Evolutionary conservation across 1,284 basidiomycete genomes (phyloP).

Genomic region (Ustilago nuda): DNA sequence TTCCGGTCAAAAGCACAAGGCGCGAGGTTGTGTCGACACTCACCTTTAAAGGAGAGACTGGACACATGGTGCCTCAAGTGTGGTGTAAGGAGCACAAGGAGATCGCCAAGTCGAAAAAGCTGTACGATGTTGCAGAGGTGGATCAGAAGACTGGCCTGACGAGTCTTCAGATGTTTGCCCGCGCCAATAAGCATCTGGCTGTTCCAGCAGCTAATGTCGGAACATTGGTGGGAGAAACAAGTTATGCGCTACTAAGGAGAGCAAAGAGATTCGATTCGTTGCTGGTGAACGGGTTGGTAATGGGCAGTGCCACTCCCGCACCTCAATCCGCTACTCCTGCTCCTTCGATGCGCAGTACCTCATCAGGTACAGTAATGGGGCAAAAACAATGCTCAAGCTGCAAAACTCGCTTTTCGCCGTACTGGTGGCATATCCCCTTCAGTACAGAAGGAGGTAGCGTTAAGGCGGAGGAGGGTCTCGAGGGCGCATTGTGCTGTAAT

Average conservation of each 20-base stretch:
- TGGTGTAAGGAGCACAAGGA: conserved; percentile 84
- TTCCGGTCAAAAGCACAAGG: conserved; percentile 74
- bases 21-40: conserved; percentile 73
- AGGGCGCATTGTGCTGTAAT: conserved; percentile 36
- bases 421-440: conserved; percentile 38
- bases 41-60: conserved; percentile 87
- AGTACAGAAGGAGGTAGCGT: neutral
- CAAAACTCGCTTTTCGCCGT: conserved; percentile 43
- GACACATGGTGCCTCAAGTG: conserved; percentile 82
- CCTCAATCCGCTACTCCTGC: neutral
- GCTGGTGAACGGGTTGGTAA: neutral
- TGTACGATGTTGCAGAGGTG: conserved; percentile 84
- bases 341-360: neutral
- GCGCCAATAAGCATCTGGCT: conserved; percentile 81
- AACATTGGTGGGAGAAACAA: conserved; percentile 37
- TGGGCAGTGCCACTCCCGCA: neutral
- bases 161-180: conserved; percentile 84
- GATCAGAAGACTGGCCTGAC: conserved; percentile 83
- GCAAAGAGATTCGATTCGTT: conserved; percentile 57
- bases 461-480: neutral
- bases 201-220: conserved; percentile 17
- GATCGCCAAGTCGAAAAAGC: conserved; percentile 74
- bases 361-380: neutral
- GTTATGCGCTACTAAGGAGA: conserved; percentile 58
- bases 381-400: conserved; percentile 28